These are phyloP conservation scores for Hordeum vulgare DNA, from an alignment of 176 grass and related monocot genomes.

Conservation along the genomic window MorexV3_pseudomolecules_assembly NC_058522.1:537370489-537370988, in stretches of 20 bases:
- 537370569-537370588: slow-evolving; percentile 45
- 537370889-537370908: slow-evolving; percentile 83
- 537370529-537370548: slow-evolving; percentile 53
- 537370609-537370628: slow-evolving; percentile 81
- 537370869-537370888: slow-evolving; percentile 65
- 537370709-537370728: slow-evolving; percentile 64
- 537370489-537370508: slow-evolving; percentile 53
- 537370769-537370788: slow-evolving; percentile 63
- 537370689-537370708: slow-evolving; percentile 71
- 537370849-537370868: slow-evolving; percentile 71
- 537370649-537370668: slow-evolving; percentile 79
- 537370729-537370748: slow-evolving; percentile 70
- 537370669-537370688: slow-evolving; percentile 66
- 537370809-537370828: slow-evolving; percentile 57
- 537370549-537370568: slow-evolving; percentile 37
- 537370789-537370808: slow-evolving; percentile 59
- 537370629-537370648: slow-evolving; percentile 87
- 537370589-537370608: slow-evolving; percentile 76
- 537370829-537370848: slow-evolving; percentile 53
- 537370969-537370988: slow-evolving; percentile 58
- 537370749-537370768: slow-evolving; percentile 47
- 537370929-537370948: slow-evolving; percentile 52
- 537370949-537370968: slow-evolving; percentile 76
- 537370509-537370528: slow-evolving; percentile 45
- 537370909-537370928: slow-evolving; percentile 37